Evolutionary conservation across 331 rosid genomes (phyloP).

Genomic region (Stylosanthes scabra): DNA sequence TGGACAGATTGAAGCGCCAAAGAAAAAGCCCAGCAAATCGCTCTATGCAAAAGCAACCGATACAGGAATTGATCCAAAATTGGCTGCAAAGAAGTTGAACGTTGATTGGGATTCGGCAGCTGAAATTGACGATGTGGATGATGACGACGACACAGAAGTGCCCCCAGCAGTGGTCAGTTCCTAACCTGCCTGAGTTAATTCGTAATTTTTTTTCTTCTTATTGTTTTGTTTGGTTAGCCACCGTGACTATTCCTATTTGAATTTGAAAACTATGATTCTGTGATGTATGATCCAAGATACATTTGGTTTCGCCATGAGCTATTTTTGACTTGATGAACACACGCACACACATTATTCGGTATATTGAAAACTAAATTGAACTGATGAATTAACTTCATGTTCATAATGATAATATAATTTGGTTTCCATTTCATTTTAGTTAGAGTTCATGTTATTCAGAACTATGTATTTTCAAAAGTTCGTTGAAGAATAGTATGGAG

Average conservation of each 20-base stretch:
- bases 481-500: conserved; percentile 32
- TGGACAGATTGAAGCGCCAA: conserved; percentile 60
- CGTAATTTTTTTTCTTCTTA: conserved; percentile 1
- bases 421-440: neutral
- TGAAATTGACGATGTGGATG: conserved; percentile 68
- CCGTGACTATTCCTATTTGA: conserved; percentile 13
- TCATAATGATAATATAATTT: neutral
- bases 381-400: neutral
- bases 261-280: conserved; percentile 4
- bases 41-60: conserved; percentile 87
- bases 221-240: conserved; percentile 21
- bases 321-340: conserved; percentile 14
- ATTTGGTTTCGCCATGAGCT: conserved; percentile 13
- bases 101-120: conserved; percentile 98
- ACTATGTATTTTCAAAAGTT: conserved; percentile 27
- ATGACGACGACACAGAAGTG: conserved; percentile 63
- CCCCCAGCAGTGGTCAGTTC: conserved; percentile 82
- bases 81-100: conserved; percentile 82
- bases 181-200: conserved; percentile 35
- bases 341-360: no score
- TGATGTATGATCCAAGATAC: conserved; percentile 3
- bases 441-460: no score
- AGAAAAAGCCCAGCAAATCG: conserved; percentile 78
- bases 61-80: conserved; percentile 82
- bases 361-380: neutral